Conservation (phyloP, 2,329 filamentous ascomycete genomes). For the Phaeosphaeria sp. region DNA sequence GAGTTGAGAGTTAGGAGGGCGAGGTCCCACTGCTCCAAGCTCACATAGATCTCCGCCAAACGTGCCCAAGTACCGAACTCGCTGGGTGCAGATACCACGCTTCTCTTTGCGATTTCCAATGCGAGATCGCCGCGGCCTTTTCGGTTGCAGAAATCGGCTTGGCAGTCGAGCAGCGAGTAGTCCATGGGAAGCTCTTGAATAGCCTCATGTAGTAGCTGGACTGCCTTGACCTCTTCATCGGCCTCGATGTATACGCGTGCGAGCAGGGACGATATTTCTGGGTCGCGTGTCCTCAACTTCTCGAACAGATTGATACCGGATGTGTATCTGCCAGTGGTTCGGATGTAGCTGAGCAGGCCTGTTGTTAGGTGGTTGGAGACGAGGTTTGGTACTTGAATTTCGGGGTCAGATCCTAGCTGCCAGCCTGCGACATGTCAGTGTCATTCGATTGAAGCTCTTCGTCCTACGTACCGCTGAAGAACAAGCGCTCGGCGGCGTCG, state of each 20-base stretch:
- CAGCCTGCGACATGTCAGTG: slow-evolving; percentile 63
- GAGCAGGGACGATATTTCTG: slow-evolving; percentile 91
- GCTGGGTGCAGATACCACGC: slow-evolving; percentile 92
- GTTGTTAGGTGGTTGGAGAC: slow-evolving; percentile 95
- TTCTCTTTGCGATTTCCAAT: slow-evolving; percentile 89
- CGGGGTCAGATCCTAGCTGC: slow-evolving; percentile 94
- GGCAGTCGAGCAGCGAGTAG: slow-evolving; percentile 92
- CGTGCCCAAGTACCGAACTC: slow-evolving; percentile 98
- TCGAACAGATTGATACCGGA: slow-evolving; percentile 98
- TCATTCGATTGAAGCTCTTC: too few species aligned
- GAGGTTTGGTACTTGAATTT: slow-evolving; percentile 96
- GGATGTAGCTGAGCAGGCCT: slow-evolving; percentile 93
- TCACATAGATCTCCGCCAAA: slow-evolving; percentile 90
- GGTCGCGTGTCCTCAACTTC: slow-evolving; percentile 87
- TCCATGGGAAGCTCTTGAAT: slow-evolving; percentile 96
- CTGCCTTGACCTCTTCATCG: slow-evolving; percentile 95
- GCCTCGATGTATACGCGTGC: slow-evolving; percentile 92
- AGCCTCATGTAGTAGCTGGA: slow-evolving; percentile 85
- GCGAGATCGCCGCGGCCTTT: slow-evolving; percentile 90
- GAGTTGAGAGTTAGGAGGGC: slow-evolving; percentile 95
- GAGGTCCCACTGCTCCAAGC: slow-evolving; percentile 95
- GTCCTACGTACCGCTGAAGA: slow-evolving; percentile 78
- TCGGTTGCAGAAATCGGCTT: slow-evolving; percentile 87
- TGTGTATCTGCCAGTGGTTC: slow-evolving; percentile 90
- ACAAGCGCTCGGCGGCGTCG: slow-evolving; percentile 90